Percentiles rank a stretch among this genome's conserved stretches.
phyloP scores from a whole-genome alignment of 2,329 filamentous ascomycete species.

The Teratosphaeria gauchensis region DNA sequence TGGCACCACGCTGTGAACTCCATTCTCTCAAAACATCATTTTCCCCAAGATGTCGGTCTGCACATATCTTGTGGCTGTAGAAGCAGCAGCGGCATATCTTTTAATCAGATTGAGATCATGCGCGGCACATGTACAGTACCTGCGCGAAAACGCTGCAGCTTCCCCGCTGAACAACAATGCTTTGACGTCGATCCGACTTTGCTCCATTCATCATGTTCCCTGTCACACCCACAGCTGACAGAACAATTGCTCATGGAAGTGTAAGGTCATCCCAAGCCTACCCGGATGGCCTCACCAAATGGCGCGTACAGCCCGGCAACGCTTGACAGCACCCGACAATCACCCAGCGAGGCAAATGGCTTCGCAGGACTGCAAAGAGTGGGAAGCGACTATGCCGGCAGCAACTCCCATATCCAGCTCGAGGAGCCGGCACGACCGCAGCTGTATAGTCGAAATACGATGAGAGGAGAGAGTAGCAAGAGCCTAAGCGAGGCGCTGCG shows the following conservation, averaged over 20 bases:
- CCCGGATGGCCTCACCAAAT: background rate
- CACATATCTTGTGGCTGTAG: too few species aligned
- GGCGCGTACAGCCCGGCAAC: background rate
- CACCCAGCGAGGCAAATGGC: background rate
- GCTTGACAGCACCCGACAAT: background rate
- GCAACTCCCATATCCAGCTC: conserved; percentile 18
- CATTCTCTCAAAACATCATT: too few species aligned
- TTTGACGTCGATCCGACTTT: background rate
- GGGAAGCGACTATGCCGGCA: background rate
- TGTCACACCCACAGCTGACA: background rate
- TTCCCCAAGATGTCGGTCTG: too few species aligned
- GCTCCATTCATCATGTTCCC: background rate
- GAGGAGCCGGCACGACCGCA: conserved; percentile 18
- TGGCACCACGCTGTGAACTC: too few species aligned
- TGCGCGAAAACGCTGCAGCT: background rate
- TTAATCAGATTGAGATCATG: too few species aligned
- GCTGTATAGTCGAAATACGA: conserved; percentile 18
- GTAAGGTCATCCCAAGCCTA: background rate
- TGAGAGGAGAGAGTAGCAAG: conserved; percentile 22
- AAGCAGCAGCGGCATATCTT: background rate
- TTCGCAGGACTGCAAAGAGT: background rate
- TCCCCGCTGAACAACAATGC: background rate
- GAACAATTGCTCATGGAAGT: background rate
- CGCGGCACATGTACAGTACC: background rate
- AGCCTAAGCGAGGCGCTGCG: conserved; percentile 30